These are phyloP conservation scores for Microdochium trichocladiopsis DNA, from an alignment of 2,329 filamentous ascomycete genomes.

Conservation along the genomic window DNA sequence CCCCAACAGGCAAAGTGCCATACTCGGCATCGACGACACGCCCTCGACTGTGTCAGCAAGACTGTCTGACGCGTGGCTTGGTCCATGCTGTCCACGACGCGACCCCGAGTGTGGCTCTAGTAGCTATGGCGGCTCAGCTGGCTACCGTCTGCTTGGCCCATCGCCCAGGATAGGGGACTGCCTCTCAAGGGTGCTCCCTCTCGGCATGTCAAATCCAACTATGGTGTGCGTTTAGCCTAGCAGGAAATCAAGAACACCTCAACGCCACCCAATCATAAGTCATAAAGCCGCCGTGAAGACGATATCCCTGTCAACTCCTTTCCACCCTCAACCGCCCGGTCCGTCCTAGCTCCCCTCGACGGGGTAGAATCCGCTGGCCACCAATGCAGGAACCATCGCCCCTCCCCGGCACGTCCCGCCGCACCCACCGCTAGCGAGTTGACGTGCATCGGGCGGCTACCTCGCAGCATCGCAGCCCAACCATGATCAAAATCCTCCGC, in stretches of 20 bases:
- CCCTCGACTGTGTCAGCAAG: not conserved
- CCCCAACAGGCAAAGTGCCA: conserved; percentile 26
- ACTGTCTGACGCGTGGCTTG: not conserved
- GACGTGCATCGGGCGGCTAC: conserved; percentile 8
- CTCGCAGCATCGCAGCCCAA: not conserved
- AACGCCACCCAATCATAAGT: conserved; percentile 45
- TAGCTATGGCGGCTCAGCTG: not conserved
- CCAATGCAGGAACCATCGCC: not conserved
- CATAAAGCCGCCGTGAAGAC: conserved; percentile 37
- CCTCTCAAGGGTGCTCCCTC: conserved; percentile 11
- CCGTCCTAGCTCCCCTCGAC: not conserved
- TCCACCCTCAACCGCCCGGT: conserved; percentile 13
- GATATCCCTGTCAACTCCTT: conserved; percentile 16
- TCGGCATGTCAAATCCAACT: conserved; percentile 14
- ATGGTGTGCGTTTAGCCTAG: conserved; percentile 39
- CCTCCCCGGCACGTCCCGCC: not conserved
- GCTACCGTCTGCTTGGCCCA: not conserved
- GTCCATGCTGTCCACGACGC: not conserved
- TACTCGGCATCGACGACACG: conserved; percentile 4
- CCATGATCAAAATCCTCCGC: not conserved
- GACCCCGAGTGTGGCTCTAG: not conserved
- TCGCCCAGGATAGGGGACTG: conserved; percentile 1
- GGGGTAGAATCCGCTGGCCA: not conserved
- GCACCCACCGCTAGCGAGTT: conserved; percentile 15
- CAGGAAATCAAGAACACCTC: conserved; percentile 21